Evolutionary conservation across 495 filamentous ascomycete species (phyloP).

Genomic region (Clohesyomyces aquaticus): DNA sequence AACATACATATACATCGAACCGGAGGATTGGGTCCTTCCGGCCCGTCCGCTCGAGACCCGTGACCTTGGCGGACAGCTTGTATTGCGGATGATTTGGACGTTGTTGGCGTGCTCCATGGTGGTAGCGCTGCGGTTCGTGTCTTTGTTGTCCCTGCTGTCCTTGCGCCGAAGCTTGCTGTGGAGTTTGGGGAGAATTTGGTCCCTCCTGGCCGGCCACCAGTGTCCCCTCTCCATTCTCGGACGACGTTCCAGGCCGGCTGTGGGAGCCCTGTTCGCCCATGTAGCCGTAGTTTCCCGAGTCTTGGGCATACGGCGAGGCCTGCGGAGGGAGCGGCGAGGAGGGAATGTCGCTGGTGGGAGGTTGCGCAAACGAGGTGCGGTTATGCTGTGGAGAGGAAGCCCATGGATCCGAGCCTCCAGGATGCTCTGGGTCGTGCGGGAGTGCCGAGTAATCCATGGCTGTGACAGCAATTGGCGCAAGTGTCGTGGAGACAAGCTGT

Average conservation of each 20-base stretch:
- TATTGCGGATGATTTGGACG: conserved; percentile 61
- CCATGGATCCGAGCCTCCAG: conserved; percentile 76
- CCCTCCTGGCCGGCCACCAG: conserved; percentile 48
- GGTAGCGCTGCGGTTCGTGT: conserved; percentile 49
- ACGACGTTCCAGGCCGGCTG: conserved; percentile 28
- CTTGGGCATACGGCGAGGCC: conserved; percentile 49
- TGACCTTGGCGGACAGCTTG: conserved; percentile 91
- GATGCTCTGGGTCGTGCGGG: conserved; percentile 72
- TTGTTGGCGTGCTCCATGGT: conserved; percentile 49
- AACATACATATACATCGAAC: conserved; percentile 93
- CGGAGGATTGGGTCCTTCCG: conserved; percentile 93
- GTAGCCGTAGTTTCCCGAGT: conserved; percentile 35
- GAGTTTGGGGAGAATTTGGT: conserved; percentile 53
- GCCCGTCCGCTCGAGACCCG: conserved; percentile 85
- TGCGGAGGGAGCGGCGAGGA: conserved; percentile 56
- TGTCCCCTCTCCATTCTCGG: conserved; percentile 47
- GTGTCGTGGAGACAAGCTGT: conserved; percentile 5
- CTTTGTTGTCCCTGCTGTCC: conserved; percentile 52
- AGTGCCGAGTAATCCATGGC: conserved; percentile 85
- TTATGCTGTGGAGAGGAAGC: conserved; percentile 71
- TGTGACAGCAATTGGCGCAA: conserved; percentile 24
- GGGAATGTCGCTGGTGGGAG: conserved; percentile 56
- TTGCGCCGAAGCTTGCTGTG: conserved; percentile 49
- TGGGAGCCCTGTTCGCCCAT: conserved; percentile 34
- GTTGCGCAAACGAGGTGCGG: conserved; percentile 57